Evolutionary conservation across 352 stramenopile genomes (phyloP).

Genomic region (Phytophthora uliginosa): DNA sequence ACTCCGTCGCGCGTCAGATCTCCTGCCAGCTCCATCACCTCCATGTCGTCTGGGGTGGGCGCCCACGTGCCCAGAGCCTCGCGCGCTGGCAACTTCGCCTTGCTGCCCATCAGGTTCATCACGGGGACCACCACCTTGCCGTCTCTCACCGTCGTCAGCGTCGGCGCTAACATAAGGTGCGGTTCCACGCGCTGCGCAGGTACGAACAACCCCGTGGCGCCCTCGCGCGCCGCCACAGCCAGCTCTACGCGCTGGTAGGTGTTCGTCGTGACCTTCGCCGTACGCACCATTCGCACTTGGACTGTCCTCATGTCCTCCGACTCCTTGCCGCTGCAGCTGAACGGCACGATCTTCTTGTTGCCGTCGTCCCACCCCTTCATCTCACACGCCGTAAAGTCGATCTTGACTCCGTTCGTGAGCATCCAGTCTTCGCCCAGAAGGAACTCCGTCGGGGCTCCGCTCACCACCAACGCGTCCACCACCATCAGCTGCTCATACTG

Average conservation of each 20-base stretch:
- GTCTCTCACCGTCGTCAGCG: not conserved
- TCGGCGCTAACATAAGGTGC: not conserved
- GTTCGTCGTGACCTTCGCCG: not conserved
- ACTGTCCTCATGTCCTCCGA: too few species aligned
- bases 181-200: too few species aligned
- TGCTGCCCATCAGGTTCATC: not conserved
- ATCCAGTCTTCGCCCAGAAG: not conserved
- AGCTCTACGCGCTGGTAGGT: not conserved
- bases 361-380: not conserved
- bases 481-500: not conserved
- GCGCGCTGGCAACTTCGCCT: not conserved
- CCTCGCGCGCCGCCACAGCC: not conserved
- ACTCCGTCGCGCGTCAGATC: not conserved
- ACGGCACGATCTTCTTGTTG: not conserved
- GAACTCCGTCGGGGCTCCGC: not conserved
- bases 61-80: not conserved
- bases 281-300: not conserved
- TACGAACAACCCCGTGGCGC: not conserved
- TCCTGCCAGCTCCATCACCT: not conserved
- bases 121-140: not conserved
- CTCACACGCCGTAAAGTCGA: not conserved
- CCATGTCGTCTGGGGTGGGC: not conserved
- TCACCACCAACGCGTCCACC: not conserved
- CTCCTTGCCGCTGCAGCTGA: not conserved
- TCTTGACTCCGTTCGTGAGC: not conserved